Base-by-base conservation (phyloP, 345 rosid species). In the Camelina neglecta region DNA sequence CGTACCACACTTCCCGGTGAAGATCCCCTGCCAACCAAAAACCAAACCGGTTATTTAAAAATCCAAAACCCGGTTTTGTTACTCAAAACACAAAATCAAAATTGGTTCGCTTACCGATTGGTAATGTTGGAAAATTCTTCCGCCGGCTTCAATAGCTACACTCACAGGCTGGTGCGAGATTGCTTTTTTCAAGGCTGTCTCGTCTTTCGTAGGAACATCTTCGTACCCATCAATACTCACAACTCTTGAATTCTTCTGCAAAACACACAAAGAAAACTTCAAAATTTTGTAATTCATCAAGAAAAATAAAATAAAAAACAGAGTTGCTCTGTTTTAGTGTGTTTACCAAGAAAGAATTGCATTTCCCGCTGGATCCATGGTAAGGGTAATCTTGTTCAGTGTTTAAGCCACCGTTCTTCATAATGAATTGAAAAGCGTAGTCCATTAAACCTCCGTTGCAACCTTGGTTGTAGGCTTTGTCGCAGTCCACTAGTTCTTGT, bases 381-480 rank as follows among this genome's bases (percentile, higher is more conserved):
- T 95, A 95, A 62, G 97, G 96, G 68, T 95, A 95, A 69, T 89
- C 91, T 42, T 77, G 57, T 23, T 92, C 97, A 0, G 96, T 72
- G 79, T 88, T 92, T 5, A 95, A 82, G 13, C 99, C 99, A 21
- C 99, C 97, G 13, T 89, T 89, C 51, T 89, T 75, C 8, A 88
- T 87, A 31, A 95, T 95, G 87, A 90, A 95, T 60, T 90, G 88
- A 79, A 92, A 95, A 36, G 93, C 99, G 36, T 95, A 90, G 79
- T 95, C 99, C 99, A 95, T 95, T 8, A 95, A 86, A 73, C 99
- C 99, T 3, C 99, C 97, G 31, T 89, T 84, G 72, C 99, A 95
- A 0, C 99, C 99, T 41, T 83, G 83, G 60, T 95, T 85, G 50
- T 89, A 86, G 4, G 80, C 0, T 2, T 48, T 81, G 83, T 95